A percentile compares a stretch with the other conserved stretches of the same genome.
Conservation (phyloP, 2,329 filamentous ascomycete species). For the Colletotrichum sp. region DNA sequence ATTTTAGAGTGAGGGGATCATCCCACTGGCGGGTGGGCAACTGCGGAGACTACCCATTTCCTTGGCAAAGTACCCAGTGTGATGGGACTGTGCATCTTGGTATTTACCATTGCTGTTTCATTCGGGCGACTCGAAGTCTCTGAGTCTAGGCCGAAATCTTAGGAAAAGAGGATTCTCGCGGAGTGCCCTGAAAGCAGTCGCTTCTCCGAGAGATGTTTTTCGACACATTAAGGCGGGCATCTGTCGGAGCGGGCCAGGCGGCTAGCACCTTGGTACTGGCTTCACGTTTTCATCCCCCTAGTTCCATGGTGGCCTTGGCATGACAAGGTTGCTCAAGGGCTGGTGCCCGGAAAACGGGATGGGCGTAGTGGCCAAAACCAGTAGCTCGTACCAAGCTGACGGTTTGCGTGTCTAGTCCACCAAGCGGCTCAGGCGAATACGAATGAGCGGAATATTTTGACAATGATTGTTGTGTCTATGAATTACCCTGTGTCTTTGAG, state of each 20-base stretch:
- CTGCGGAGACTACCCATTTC: neutral
- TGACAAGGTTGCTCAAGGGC: neutral
- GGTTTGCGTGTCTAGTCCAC: neutral
- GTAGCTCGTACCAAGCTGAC: neutral
- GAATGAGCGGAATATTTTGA: rapidly evolving
- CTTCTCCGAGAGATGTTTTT: neutral
- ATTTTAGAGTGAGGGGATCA: neutral
- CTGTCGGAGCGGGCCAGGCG: neutral
- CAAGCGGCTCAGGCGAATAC: neutral
- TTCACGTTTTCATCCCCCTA: neutral
- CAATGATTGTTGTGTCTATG: neutral
- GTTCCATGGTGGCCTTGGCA: neutral
- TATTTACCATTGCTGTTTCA: neutral
- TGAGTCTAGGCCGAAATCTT: neutral
- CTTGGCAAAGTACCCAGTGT: neutral
- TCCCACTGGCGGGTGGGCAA: neutral
- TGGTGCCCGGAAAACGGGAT: neutral
- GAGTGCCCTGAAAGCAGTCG: neutral
- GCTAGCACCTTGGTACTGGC: neutral
- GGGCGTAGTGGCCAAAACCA: neutral
- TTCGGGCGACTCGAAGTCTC: neutral
- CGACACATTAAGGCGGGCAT: neutral
- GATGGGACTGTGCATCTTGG: neutral
- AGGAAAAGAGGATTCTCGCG: neutral
- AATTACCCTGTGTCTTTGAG: neutral